Evolutionary conservation across 1,139 yeast genomes (phyloP).

Genomic region (Lodderomyces parapsilosis): DNA sequence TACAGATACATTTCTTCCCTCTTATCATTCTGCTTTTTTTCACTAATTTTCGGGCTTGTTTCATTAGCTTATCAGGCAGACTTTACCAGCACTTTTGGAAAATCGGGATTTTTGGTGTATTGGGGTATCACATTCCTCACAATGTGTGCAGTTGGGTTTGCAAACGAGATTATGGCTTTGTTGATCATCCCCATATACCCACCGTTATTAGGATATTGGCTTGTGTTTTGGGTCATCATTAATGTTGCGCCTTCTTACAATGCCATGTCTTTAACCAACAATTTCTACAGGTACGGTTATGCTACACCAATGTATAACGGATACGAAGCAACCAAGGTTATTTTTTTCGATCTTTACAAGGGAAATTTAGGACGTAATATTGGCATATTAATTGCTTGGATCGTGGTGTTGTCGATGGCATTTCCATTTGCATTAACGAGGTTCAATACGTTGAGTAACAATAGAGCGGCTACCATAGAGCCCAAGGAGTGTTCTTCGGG

Average conservation of each 20-base stretch:
- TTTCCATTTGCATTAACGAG: constrained; percentile 53
- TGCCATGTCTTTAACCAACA: constrained; percentile 34
- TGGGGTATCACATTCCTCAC: constrained; percentile 45
- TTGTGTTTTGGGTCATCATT: constrained; percentile 39
- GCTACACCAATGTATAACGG: constrained; percentile 41
- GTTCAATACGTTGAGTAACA: too few species aligned
- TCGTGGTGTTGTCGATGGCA: constrained; percentile 23
- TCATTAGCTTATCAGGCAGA: constrained; percentile 45
- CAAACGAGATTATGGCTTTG: constrained; percentile 41
- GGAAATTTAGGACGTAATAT: constrained; percentile 38
- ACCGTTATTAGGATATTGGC: constrained; percentile 45
- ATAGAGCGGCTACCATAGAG: too few species aligned
- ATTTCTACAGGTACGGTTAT: constrained; percentile 37
- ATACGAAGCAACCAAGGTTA: constrained; percentile 36
- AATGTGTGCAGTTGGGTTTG: constrained; percentile 44
- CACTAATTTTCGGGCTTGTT: constrained; percentile 39
- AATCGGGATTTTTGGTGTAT: constrained; percentile 42
- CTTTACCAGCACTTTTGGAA: constrained; percentile 38
- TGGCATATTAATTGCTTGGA: constrained; percentile 37
- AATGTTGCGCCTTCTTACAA: constrained; percentile 40
- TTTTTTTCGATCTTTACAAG: constrained; percentile 35
- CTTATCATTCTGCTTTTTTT: constrained; percentile 33
- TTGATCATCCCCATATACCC: constrained; percentile 31
- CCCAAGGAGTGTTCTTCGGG: too few species aligned
- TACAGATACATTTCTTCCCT: constrained; percentile 32